Conservation (phyloP, 805 yeast species). For the Myxozyma kluyveri region DNA sequence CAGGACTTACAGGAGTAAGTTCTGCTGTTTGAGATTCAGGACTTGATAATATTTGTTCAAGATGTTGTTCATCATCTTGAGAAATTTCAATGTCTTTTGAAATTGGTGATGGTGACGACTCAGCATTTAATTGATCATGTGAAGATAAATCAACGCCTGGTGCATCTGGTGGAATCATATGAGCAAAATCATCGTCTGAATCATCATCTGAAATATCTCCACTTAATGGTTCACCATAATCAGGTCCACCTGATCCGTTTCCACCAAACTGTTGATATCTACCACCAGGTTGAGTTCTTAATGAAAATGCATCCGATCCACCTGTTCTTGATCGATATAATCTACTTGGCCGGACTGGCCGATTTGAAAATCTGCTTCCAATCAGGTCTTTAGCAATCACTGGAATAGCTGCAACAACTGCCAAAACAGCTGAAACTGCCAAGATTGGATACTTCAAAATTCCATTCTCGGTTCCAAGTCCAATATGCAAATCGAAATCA, state of each 20-base stretch:
- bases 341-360: conserved; percentile 29
- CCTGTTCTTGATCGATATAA: conserved; percentile 31
- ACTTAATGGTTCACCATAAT: neutral
- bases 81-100: too few species aligned
- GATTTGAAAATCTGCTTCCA: conserved; percentile 30
- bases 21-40: conserved; percentile 11
- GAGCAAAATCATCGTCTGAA: conserved; percentile 21
- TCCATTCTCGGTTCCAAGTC: conserved; percentile 30
- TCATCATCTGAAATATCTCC: conserved; percentile 8
- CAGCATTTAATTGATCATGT: conserved; percentile 13
- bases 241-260: neutral
- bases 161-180: conserved; percentile 16
- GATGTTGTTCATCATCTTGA: too few species aligned
- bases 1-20: conserved; percentile 9
- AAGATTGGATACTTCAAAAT: conserved; percentile 32
- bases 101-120: conserved; percentile 8
- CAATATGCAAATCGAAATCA: conserved; percentile 20
- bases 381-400: conserved; percentile 28
- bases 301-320: conserved; percentile 26
- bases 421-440: conserved; percentile 39
- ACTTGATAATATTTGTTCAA: conserved; percentile 14
- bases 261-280: neutral
- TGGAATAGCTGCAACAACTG: conserved; percentile 31
- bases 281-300: conserved; percentile 3
- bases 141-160: conserved; percentile 2